Base-by-base conservation (phyloP, 1,284 basidiomycete species). In the Ustilago bromivora region DNA sequence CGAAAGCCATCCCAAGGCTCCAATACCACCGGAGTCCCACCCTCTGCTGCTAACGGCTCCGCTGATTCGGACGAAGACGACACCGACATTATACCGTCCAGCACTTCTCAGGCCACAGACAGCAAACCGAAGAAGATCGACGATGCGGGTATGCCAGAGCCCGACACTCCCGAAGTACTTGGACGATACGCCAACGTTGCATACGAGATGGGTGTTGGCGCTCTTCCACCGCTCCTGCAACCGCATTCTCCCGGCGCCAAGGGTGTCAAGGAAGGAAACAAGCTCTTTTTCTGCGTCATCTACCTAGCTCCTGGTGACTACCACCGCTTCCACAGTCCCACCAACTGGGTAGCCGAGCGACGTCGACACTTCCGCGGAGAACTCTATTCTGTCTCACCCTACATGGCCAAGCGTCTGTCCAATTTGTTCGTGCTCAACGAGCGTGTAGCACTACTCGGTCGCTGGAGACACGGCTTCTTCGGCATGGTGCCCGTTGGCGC, bases 231-330 rank as follows among this genome's bases (percentile, higher is more conserved):
- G 2, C 71, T 85, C 28, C 71, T 81, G 46, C 78, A 84, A 59
- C 70, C 76, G 1, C 80, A 82, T 58, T 76, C 76, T 38, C 77
- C 79, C 17, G 76, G 71, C 12, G 53, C 58, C n/a, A 80, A 79
- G 47, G 73, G 75, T 28, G 53, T 83, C 36, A 68, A 75, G 17
- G 79, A 82, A n/a, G 93, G 92, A 13, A 92, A 96, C 85, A 90
- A 91, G 56, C 90, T 98, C 43, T 96, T 91, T 88, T 99, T 98
- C 87, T 89, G 92, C 53, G 96, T 99, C 82, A 92, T 99, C 78
- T 99, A 99, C 88, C 92, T 99, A 62, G 96, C 96, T 1, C 96
- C 96, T 0, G 97, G 97, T 1, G 97, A 99, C 87, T 99, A 99
- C 87, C 96, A 99, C 85, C 91, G 95, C 43, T 99, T 98, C 90